Base-by-base conservation (phyloP, 2,329 filamentous ascomycete genomes). In the Aspergillus caelatus region DNA sequence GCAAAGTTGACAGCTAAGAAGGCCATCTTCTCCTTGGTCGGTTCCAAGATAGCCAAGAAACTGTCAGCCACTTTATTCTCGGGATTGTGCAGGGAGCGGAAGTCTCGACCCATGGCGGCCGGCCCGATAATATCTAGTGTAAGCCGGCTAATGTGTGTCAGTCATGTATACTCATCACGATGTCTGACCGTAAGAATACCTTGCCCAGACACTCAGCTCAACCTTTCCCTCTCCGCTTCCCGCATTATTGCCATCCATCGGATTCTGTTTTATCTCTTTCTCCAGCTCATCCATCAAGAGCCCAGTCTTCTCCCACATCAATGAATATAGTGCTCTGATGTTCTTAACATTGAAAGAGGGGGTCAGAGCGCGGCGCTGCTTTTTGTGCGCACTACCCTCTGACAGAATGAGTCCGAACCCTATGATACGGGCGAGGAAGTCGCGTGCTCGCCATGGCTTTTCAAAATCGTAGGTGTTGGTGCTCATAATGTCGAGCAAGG, bases 111-210 rank as follows among this genome's bases (percentile, higher is more conserved):
- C 79, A 87, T 83, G 16, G 84, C 85, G 1, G 84, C 84, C 1
- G 84, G 74, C 1, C 85, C 85, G 57, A 88, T 88, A 52, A 88
- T 85, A 65, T 88, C 85, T 10, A 88, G 80, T 0, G 85, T 86
- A 2, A 84, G 81, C 3, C 85, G 82, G 41, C 74, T 77, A 23
- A 34, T 12, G 55, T 36, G 7, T 14, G 0, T 34, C 12, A 46
- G 32, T 28, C 21, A 10, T 16, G 6, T 55, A 16, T 23, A 21
- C 12, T 34, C 30, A 23, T 39, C 32, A 19, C 50, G 9, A 53
- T 26, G 30, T 7, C 19, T 54, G 21, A 23, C 8, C 8, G 6
- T 9, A 34, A 19, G 19, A 59, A 34, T 63, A 76, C 73, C 74
- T 76, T 14, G 70, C 75, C 74, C 74, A 76, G 7, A 72, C 70